phyloP scores from a whole-genome alignment of 306 rosid species.

The Vicia villosa region DNA sequence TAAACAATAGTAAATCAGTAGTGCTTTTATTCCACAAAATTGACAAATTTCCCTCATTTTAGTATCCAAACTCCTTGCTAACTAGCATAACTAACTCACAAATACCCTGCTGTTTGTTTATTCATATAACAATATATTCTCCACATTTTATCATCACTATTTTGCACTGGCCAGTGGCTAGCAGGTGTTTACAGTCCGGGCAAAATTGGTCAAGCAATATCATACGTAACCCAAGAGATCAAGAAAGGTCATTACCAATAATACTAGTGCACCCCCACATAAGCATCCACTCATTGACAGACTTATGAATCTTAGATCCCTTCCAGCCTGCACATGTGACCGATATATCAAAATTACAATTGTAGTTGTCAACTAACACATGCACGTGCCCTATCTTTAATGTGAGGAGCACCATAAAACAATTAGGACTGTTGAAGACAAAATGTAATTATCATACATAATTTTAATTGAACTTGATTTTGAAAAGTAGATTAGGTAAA shows the following conservation, averaged over 20 bases:
- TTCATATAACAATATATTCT: not conserved
- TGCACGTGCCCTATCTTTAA: not conserved
- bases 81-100: not conserved
- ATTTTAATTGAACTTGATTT: constrained; percentile 1
- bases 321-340: constrained; percentile 75
- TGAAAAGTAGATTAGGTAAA: not conserved
- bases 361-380: not conserved
- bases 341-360: constrained; percentile 15
- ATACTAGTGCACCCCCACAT: constrained; percentile 55
- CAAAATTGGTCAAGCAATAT: constrained; percentile 33
- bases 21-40: not conserved
- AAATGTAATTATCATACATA: not conserved
- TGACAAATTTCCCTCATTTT: not conserved
- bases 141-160: not conserved
- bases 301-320: constrained; percentile 79
- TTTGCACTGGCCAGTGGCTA: not conserved
- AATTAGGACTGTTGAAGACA: not conserved
- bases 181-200: not conserved
- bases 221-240: constrained; percentile 13
- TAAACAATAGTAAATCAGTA: not conserved
- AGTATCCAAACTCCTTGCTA: not conserved
- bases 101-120: constrained; percentile 12
- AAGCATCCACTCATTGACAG: constrained; percentile 82
- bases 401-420: not conserved
- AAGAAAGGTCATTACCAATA: constrained; percentile 52